Base-by-base conservation (phyloP, 2,329 filamentous ascomycete genomes). In the Biscogniauxia mediterranea region DNA sequence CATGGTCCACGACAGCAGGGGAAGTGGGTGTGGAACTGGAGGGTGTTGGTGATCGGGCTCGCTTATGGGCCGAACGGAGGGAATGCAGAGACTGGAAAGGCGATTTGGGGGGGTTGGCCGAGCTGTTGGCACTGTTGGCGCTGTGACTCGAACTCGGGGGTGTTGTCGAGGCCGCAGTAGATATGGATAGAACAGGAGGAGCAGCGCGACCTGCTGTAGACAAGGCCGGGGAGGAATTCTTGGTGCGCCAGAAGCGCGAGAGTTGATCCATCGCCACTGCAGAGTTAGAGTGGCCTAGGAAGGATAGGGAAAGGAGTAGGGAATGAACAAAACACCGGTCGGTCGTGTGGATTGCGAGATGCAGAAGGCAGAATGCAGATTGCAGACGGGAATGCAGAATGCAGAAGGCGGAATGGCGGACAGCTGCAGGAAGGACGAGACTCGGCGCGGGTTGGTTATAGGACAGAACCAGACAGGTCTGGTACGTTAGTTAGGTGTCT, bases 61-160 rank as follows among this genome's bases (percentile, higher is more conserved):
- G 79, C 73, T 83, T 83, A 58, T 77, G 74, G 23, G 79, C 76
- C 58, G 76, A 73, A 58, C 78, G 77, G 57, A 83, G 74, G 56
- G 79, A 65, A 52, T 58, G 77, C 60, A 83, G 74, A 63, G 74
- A 76, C 50, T 78, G 77, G 56, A 83, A 81, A 50, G 80, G 72
- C 1, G 73, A 74, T 61, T 69, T 73, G 38, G 67, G 61, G 17
- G 65, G 59, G 20, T 60, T 63, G 42, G 69, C 55, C 5, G 59
- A 52, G 17, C 55, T 58, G 52, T 62, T 56, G 17, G 54, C 15
- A 28, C n/a, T 56, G 55, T 60, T 66, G 20, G 55, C 58, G 57
- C 64, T 62, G 54, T 70, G 64, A 51, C 64, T 69, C 25, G 69
- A 69, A 2, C 64, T 57, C 5, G 68, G 64, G 9, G 69, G 65